These are phyloP conservation scores for Sophora flavescens DNA, from an alignment of 306 rosid species.

Conservation along the genomic window DNA sequence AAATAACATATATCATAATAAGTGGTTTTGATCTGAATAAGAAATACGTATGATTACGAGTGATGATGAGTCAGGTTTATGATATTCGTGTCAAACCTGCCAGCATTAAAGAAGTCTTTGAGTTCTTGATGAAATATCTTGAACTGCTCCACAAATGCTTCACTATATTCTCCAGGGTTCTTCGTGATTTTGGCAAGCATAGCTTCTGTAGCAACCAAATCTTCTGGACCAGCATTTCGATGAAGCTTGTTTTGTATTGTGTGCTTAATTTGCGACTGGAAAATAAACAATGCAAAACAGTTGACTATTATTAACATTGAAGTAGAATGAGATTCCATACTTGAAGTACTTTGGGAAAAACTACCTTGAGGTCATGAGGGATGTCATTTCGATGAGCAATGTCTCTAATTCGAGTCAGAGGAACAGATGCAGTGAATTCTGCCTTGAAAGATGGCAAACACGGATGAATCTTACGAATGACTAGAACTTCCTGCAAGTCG, in stretches of 20 bases:
- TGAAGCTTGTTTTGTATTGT: conserved; percentile 99
- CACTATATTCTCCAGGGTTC: conserved; percentile 84
- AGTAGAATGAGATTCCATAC: conserved; percentile 31
- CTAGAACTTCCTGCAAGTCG: conserved; percentile 73
- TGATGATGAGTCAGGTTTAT: conserved; percentile 12
- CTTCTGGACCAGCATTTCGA: conserved; percentile 98
- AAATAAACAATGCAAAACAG: conserved; percentile 38
- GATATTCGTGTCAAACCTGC: conserved; percentile 71
- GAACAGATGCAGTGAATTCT: conserved; percentile 98
- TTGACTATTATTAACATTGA: conserved; percentile 41
- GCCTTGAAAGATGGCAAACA: conserved; percentile 98
- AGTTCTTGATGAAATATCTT: conserved; percentile 90
- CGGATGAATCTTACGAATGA: conserved; percentile 90
- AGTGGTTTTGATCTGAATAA: conserved; percentile 8
- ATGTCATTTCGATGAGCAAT: conserved; percentile 98
- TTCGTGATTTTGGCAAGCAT: conserved; percentile 91
- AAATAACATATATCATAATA: conserved; percentile 25
- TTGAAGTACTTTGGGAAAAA: conserved; percentile 31
- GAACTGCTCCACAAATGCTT: conserved; percentile 87
- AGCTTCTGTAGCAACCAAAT: conserved; percentile 94
- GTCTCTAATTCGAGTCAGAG: conserved; percentile 95
- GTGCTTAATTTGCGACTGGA: conserved; percentile 92
- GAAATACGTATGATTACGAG: conserved; percentile 22
- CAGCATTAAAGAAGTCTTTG: conserved; percentile 99
- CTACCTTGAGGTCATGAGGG: conserved; percentile 95